A percentile compares a stretch with the other conserved stretches of the same genome.
Conservation (phyloP, 2,329 filamentous ascomycete species). For the Arachnomyces sp. region DNA sequence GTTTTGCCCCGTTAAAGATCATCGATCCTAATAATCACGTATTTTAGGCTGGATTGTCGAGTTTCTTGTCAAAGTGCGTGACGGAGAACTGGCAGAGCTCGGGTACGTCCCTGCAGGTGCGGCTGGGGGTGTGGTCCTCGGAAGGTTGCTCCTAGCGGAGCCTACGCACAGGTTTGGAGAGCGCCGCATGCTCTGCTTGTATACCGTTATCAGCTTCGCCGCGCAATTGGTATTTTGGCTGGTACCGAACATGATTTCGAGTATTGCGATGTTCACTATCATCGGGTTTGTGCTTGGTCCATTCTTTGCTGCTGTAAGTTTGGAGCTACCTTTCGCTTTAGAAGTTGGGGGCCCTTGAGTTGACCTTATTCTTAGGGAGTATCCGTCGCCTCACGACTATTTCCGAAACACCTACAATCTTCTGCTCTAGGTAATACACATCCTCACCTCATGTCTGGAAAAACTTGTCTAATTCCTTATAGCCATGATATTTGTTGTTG, state of each 20-base stretch:
- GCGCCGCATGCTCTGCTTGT: constrained; percentile 49
- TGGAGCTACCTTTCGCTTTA: neutral
- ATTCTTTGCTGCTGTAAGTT: constrained; percentile 46
- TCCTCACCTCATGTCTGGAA: no score
- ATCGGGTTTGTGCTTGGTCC: constrained; percentile 53
- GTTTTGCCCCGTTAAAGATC: neutral
- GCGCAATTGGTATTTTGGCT: constrained; percentile 56
- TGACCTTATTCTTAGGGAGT: no score
- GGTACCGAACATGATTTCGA: constrained; percentile 40
- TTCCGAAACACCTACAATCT: constrained; percentile 39
- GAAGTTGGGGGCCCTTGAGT: constrained; percentile 2
- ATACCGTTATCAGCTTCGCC: constrained; percentile 43
- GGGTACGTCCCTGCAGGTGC: constrained; percentile 56
- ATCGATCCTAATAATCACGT: neutral
- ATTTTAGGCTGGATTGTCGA: constrained; percentile 54
- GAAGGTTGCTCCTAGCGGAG: constrained; percentile 50
- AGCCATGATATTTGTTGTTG: constrained; percentile 50
- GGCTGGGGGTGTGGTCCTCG: constrained; percentile 50
- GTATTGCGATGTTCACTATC: constrained; percentile 46
- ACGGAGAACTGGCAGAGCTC: constrained; percentile 48
- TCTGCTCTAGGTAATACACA: constrained; percentile 39
- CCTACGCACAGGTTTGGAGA: constrained; percentile 53
- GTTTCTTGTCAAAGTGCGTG: constrained; percentile 53
- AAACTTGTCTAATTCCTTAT: neutral
- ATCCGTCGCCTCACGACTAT: constrained; percentile 45